These are phyloP conservation scores for Astragalus glycyphyllos DNA, from an alignment of 306 rosid species.

Conservation along the genomic window DNA sequence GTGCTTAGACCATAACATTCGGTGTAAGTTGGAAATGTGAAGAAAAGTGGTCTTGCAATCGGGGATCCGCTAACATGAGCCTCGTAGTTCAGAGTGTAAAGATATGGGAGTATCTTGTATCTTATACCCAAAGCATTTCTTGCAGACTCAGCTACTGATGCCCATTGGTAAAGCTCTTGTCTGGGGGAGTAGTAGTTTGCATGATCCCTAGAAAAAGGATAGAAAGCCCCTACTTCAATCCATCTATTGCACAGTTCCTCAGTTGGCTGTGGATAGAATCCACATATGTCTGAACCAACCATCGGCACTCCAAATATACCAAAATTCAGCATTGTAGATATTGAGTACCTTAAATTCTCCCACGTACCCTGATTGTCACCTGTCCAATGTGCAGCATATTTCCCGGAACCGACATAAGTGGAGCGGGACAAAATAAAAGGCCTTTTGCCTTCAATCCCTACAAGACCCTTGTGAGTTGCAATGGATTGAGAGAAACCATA, in stretches of 20 bases:
- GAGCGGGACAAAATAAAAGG: conserved; percentile 90
- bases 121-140: conserved; percentile 89
- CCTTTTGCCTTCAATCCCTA: conserved; percentile 78
- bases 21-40: conserved; percentile 75
- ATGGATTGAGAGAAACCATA: conserved; percentile 87
- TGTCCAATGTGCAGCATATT: conserved; percentile 97
- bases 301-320: conserved; percentile 97
- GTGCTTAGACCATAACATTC: conserved; percentile 78
- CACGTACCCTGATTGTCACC: conserved; percentile 94
- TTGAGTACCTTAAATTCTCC: conserved; percentile 85
- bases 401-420: conserved; percentile 87
- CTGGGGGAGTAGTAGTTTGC: conserved; percentile 91
- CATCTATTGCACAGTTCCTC: conserved; percentile 98
- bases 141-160: conserved; percentile 83
- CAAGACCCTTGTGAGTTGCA: conserved; percentile 90
- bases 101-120: conserved; percentile 85
- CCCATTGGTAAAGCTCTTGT: conserved; percentile 98
- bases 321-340: conserved; percentile 87
- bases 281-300: conserved; percentile 98
- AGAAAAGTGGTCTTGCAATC: conserved; percentile 96
- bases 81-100: conserved; percentile 91
- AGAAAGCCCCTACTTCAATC: conserved; percentile 98
- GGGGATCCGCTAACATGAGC: conserved; percentile 89
- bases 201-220: conserved; percentile 96
- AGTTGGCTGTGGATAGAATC: conserved; percentile 89